Evolutionary conservation across 106 monocot genomes (phyloP).

Genomic region (Dactylorhiza incarnata): DNA sequence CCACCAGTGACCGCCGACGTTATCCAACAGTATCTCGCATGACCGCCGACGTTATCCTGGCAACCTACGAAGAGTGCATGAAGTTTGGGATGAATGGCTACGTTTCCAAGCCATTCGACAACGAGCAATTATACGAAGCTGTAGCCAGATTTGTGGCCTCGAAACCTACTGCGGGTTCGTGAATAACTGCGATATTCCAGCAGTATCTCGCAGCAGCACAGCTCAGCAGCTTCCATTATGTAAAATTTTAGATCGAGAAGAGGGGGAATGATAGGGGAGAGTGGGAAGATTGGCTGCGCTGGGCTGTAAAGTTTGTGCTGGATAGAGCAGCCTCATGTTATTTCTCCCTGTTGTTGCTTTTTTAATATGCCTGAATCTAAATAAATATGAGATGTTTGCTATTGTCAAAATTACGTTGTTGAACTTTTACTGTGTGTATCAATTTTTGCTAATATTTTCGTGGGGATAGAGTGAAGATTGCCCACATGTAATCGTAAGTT

Average conservation of each 20-base stretch:
- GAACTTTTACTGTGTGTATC: not conserved
- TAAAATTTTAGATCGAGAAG: too few relatives aligned
- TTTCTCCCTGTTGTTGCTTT: not conserved
- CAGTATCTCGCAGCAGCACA: too few relatives aligned
- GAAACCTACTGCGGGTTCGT: too few relatives aligned
- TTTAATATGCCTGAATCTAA: not conserved
- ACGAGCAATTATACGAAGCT: slow-evolving; percentile 72
- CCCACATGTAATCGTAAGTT: not conserved
- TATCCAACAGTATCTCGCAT: too few relatives aligned
- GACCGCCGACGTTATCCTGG: slow-evolving; percentile 98
- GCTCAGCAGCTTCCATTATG: too few relatives aligned
- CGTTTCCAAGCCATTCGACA: slow-evolving; percentile 93
- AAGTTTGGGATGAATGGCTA: slow-evolving; percentile 96
- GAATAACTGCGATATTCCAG: too few relatives aligned
- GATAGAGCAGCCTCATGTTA: not conserved
- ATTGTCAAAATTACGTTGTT: not conserved
- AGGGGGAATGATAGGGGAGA: too few relatives aligned
- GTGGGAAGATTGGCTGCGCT: not conserved
- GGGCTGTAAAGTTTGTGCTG: not conserved
- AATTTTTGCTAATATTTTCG: not conserved
- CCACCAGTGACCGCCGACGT: too few relatives aligned
- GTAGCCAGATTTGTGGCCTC: too few relatives aligned
- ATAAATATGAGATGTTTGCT: not conserved
- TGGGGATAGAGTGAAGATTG: not conserved
- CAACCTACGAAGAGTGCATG: slow-evolving; percentile 85